Evolutionary conservation across 169 alveolate species (phyloP).

Genomic region (Sarcocystis neurona): DNA sequence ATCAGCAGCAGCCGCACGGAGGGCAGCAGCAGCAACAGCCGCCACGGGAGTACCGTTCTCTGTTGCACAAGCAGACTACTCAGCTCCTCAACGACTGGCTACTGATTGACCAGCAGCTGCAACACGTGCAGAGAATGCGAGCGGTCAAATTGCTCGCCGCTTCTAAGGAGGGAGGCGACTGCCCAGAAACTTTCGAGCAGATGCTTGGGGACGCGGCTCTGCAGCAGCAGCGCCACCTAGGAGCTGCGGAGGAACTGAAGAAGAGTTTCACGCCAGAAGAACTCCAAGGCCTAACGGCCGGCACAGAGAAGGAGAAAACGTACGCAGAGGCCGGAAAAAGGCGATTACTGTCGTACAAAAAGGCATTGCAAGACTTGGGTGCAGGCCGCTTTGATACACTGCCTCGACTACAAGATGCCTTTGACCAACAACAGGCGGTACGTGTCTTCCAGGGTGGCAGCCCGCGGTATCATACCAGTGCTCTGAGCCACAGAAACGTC

Average conservation of each 20-base stretch:
- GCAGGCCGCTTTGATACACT: not conserved
- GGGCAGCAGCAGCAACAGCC: not conserved
- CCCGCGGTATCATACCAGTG: no score
- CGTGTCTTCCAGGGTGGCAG: no score
- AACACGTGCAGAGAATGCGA: constrained; percentile 3
- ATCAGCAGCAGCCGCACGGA: not conserved
- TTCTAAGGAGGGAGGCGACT: not conserved
- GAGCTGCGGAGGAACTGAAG: not conserved
- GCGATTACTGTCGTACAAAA: not conserved
- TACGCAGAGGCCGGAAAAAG: not conserved
- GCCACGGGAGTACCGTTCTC: not conserved
- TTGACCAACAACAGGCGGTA: no score
- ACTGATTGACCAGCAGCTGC: not conserved
- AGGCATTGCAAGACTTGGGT: not conserved
- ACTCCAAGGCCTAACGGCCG: not conserved
- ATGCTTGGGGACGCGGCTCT: not conserved
- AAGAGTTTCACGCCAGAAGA: not conserved
- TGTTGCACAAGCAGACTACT: not conserved
- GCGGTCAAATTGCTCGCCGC: not conserved
- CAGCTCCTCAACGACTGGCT: not conserved
- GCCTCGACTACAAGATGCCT: not conserved
- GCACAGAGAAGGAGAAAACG: not conserved
- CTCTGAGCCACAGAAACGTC: no score
- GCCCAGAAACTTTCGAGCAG: constrained; percentile 12
- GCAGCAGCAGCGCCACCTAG: not conserved